Base-by-base conservation (phyloP, 371 early-diverging fungal genomes). In the Phascolomyces articulosus region DNA sequence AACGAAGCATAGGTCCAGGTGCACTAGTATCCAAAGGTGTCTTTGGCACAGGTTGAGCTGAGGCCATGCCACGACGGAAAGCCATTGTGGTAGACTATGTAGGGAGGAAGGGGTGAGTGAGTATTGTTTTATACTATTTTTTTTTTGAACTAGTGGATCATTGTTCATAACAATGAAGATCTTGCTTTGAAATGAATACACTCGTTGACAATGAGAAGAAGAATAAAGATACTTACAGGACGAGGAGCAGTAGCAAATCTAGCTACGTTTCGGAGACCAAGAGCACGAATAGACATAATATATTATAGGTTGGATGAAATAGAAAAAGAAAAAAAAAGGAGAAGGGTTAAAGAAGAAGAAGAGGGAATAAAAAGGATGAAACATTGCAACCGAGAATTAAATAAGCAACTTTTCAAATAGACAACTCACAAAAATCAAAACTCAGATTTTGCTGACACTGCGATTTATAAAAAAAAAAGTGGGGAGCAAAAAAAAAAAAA, bases 1-100 rank as follows among this genome's bases (percentile, higher is more conserved):
- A 88, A 40, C 85, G 85, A 66, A 84, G 74, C 79, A 90, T 84
- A 24, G 87, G 89, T 34, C 34, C 34, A 48, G 78, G 74, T 31
- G 82, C 82, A 27, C 60, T 74, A 18, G 75, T 40, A 40, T 82
- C 82, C 21, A 78, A 71, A 20, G 82, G 79, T 9, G 82, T 82
- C 67, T 82, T 82, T 58, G 81, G 81, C 15, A 34, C 18, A 27
- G 68, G 60, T 59, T 65, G 29, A 18, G 62, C 62, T 3, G 65
- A 61, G 10, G 73, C 55, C 63, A 73, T 57, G 47, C 67, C 63
- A 48, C 72, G 60, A 49, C 68, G 62, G 24, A 51, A 13, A 40
- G 69, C 23, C 63, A 63, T 55, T 21, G 49, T 47, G 27, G 55
- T 26, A 9, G 34, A 34, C 27, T 54, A 54, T 54, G 23, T 21